Evolutionary conservation across 2,329 filamentous ascomycete species (phyloP), one percentile per base, ranked within the genome.

Genomic region (Monilinia laxa): DNA sequence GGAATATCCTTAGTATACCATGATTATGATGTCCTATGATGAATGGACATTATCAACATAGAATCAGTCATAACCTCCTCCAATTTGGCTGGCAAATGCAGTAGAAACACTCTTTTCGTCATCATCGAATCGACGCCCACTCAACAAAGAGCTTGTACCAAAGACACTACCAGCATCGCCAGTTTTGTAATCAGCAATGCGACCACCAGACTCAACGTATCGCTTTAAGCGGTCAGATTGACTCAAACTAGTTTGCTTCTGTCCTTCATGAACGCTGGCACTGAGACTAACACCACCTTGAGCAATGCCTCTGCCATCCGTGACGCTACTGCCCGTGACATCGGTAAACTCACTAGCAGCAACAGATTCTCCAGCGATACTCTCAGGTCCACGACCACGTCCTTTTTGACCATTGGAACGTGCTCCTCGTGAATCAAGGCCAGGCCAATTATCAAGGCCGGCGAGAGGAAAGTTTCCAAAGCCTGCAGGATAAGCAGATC

Each of bases 51-150:
- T 67, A 31, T 57, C 35, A 58, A 23, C 11, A 14, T 58, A 70
- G 66, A 68, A 77, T 77, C 76, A 77, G 71, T 77, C 76, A 68
- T 76, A 77, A 67, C 75, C 75, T 68, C 76, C 75, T 63, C 92
- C 93, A 72, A 97, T 88, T 79, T 98, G 95, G 81, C 93, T 97
- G 69, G 94, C 93, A 80, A 98, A 99, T 59, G 93, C 93, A 63
- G 95, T 98, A 76, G 92, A 97, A 75, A 98, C 87, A 79, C 94
- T 98, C 80, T 95, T 92, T 75, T 95, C 92, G 77, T 98, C 95
- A 72, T 99, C 95, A 72, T 99, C 95, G 90, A 87, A 63, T 49
- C 76, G 76, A 35, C 75, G 73, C 52, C 73, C 74, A 71, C 74
- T 73, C 25, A 77, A 63, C 57, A 77, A 80, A 51, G 81, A 82